Percentiles rank a stretch among this genome's conserved stretches.
Conservation (phyloP, 495 filamentous ascomycete species). For the Elaphomyces granulatus region DNA sequence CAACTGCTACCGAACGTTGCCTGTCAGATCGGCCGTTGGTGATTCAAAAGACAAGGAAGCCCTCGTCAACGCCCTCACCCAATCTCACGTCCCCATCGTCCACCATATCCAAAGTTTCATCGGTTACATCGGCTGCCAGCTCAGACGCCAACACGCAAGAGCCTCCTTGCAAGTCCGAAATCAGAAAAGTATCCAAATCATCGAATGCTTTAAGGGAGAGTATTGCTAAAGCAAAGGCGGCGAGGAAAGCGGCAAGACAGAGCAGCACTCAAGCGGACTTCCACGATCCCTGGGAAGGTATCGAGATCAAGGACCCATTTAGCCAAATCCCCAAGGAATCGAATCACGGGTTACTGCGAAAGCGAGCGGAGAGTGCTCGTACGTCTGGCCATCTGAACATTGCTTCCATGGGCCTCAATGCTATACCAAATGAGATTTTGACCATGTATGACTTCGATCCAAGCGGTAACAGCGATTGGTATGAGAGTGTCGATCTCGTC, state of each 20-base stretch:
- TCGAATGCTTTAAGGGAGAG: slow-evolving; percentile 75
- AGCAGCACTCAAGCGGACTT: slow-evolving; percentile 16
- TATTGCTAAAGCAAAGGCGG: slow-evolving; percentile 88
- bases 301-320: slow-evolving; percentile 50
- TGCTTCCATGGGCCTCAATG: slow-evolving; percentile 62
- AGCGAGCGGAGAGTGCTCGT: slow-evolving; percentile 60
- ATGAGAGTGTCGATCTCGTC: slow-evolving; percentile 84
- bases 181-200: slow-evolving; percentile 44
- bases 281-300: slow-evolving; percentile 24
- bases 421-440: slow-evolving; percentile 72
- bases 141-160: slow-evolving; percentile 10
- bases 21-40: slow-evolving; percentile 35
- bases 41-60: slow-evolving; percentile 32
- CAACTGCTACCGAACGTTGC: slow-evolving; percentile 28
- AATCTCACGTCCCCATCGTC: slow-evolving; percentile 20
- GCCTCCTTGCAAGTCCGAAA: slow-evolving; percentile 12
- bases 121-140: slow-evolving; percentile 19
- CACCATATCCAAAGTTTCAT: slow-evolving; percentile 19
- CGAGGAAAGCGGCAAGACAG: slow-evolving; percentile 45
- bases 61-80: slow-evolving; percentile 16
- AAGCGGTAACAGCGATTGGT: slow-evolving; percentile 54
- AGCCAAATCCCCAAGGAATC: slow-evolving; percentile 46
- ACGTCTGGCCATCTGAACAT: slow-evolving; percentile 80
- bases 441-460: slow-evolving; percentile 74
- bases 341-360: slow-evolving; percentile 50